phyloP scores from a whole-genome alignment of 192 early-diverging fungal genomes.

The Mortierella alpina region DNA sequence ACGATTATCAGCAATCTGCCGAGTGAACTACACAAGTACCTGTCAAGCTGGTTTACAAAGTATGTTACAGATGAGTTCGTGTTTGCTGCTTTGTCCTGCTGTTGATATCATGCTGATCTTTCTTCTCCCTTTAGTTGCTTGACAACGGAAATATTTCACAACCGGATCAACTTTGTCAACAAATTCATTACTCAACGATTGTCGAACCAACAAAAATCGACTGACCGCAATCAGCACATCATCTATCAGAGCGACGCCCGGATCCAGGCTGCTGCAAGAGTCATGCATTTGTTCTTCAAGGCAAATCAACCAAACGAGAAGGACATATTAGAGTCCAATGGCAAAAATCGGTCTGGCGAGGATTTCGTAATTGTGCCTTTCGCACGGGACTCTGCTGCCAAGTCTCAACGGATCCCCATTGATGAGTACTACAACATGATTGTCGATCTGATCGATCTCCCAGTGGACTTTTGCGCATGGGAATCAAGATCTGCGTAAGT shows the following conservation, averaged over 20 bases:
- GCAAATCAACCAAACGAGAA: conserved; percentile 49
- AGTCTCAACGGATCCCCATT: conserved; percentile 70
- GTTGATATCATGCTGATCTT: not conserved
- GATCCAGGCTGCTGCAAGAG: conserved; percentile 82
- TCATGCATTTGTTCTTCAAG: conserved; percentile 84
- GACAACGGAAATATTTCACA: conserved; percentile 69
- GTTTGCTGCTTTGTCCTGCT: not conserved
- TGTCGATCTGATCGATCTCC: conserved; percentile 77
- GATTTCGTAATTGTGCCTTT: conserved; percentile 30
- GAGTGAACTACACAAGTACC: conserved; percentile 86
- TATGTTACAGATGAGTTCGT: conserved; percentile 22
- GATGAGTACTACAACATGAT: conserved; percentile 89
- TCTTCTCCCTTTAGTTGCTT: conserved; percentile 51
- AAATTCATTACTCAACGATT: conserved; percentile 87
- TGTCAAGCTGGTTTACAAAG: conserved; percentile 87
- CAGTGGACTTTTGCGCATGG: conserved; percentile 82
- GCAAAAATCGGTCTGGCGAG: conserved; percentile 18
- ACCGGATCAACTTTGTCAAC: conserved; percentile 83
- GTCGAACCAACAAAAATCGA: conserved; percentile 68
- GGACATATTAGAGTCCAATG: conserved; percentile 14
- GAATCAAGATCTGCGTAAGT: conserved; percentile 67
- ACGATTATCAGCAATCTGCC: conserved; percentile 85
- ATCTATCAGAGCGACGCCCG: conserved; percentile 89
- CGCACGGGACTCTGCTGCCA: conserved; percentile 73
- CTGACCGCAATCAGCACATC: conserved; percentile 42